Evolutionary conservation across 2,329 filamentous ascomycete genomes (phyloP).

Genomic region (Diaporthe amygdali): DNA sequence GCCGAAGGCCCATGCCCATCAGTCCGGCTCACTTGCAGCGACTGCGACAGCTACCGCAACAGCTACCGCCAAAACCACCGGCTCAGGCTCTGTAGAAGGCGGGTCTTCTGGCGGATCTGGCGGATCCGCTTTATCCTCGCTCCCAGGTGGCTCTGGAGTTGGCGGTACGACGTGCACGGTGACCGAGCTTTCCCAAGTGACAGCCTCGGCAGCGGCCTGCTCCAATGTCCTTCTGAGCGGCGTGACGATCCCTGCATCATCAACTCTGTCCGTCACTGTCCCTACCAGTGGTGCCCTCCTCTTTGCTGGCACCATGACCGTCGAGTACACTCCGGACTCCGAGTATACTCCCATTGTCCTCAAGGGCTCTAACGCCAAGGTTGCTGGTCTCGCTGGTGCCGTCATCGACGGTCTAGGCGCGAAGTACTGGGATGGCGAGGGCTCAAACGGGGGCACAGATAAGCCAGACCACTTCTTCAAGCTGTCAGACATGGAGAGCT

Average conservation of each 20-base stretch:
- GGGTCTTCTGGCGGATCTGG: neutral
- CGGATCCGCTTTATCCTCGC: slow-evolving; percentile 12
- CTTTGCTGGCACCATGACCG: slow-evolving; percentile 21
- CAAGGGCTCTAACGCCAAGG: slow-evolving; percentile 26
- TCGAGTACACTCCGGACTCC: slow-evolving; percentile 20
- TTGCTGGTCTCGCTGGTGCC: slow-evolving; percentile 27
- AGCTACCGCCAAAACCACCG: neutral
- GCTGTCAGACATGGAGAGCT: slow-evolving; percentile 44
- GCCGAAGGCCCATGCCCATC: too few relatives aligned
- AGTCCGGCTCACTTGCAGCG: too few relatives aligned
- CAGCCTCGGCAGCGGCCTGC: slow-evolving; percentile 14
- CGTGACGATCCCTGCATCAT: slow-evolving; percentile 15
- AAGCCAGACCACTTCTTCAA: slow-evolving; percentile 57
- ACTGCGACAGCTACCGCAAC: neutral
- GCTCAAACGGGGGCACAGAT: slow-evolving; percentile 42
- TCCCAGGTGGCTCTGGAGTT: slow-evolving; percentile 19
- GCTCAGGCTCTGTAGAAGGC: neutral
- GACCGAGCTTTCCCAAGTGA: slow-evolving; percentile 15
- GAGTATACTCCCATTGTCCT: slow-evolving; percentile 25
- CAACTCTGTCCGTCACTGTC: slow-evolving; percentile 16
- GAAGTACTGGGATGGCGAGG: slow-evolving; percentile 37
- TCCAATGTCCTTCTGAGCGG: slow-evolving; percentile 19
- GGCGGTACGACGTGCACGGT: slow-evolving; percentile 23
- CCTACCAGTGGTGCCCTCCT: slow-evolving; percentile 19
- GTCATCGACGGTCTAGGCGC: slow-evolving; percentile 26